Conservation (phyloP, 225 moss, liverwort and hornwort species). For the Marchantia polymorpha region DNA sequence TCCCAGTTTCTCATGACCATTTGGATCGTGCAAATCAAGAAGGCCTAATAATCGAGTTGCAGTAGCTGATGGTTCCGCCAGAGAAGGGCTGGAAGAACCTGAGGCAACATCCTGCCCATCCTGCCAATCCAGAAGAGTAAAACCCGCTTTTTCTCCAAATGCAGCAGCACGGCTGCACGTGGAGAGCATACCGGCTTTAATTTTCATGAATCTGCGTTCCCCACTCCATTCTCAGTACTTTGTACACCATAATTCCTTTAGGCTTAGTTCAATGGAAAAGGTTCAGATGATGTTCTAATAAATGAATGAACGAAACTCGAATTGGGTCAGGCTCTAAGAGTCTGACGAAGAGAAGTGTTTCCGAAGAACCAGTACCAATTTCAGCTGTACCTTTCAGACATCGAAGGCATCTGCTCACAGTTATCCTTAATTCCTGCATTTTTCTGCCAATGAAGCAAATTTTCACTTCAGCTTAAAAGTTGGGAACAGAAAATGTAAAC, state of each 20-base stretch:
- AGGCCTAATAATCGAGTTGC: constrained; percentile 43
- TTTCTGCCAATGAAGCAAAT: background rate
- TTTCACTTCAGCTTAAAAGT: background rate
- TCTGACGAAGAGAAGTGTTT: background rate
- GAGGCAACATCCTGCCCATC: constrained; percentile 24
- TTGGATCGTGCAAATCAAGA: constrained; percentile 56
- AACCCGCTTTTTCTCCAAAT: constrained; percentile 39
- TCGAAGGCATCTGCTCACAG: constrained; percentile 25
- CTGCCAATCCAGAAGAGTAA: constrained; percentile 31
- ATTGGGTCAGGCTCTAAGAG: background rate
- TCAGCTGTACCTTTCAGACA: constrained; percentile 38
- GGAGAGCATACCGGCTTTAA: constrained; percentile 39
- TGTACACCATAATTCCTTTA: background rate
- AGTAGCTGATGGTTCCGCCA: constrained; percentile 19
- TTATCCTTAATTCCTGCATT: background rate
- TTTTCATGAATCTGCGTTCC: constrained; percentile 43
- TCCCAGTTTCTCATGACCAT: constrained; percentile 22
- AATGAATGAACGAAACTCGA: background rate
- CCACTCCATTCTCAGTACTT: background rate
- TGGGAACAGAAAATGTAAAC: background rate
- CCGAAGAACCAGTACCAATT: background rate
- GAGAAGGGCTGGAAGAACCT: background rate
- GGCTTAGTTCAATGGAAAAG: too few species aligned
- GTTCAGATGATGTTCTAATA: background rate
- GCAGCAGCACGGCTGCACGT: constrained; percentile 29